Evolutionary conservation across 2,329 filamentous ascomycete genomes (phyloP).

Genomic region (Scorias spongiosa): DNA sequence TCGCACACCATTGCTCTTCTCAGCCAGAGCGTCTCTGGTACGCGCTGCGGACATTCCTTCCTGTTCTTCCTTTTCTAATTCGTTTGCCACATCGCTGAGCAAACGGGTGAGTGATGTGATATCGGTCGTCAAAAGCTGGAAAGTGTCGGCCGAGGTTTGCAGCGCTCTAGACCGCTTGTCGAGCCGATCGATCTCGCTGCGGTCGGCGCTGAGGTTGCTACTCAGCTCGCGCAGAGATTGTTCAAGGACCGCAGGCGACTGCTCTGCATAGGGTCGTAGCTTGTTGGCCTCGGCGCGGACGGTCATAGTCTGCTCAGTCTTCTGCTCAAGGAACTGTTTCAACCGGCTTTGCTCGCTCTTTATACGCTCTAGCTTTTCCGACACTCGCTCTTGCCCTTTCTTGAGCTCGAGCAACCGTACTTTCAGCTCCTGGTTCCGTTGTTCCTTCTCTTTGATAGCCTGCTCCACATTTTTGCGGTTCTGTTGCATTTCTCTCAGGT

Average conservation of each 20-base stretch:
- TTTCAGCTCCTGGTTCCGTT: constrained; percentile 76
- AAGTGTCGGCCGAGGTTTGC: constrained; percentile 84
- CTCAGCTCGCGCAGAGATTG: constrained; percentile 67
- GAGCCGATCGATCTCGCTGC: constrained; percentile 69
- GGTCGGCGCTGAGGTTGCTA: constrained; percentile 62
- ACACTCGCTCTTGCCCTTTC: constrained; percentile 67
- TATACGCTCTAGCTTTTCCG: constrained; percentile 65
- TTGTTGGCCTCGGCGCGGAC: constrained; percentile 77
- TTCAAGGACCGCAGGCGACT: constrained; percentile 74
- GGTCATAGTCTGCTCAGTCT: constrained; percentile 52
- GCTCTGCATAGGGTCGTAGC: constrained; percentile 77
- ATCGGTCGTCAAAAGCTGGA: constrained; percentile 67
- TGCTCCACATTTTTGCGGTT: constrained; percentile 69
- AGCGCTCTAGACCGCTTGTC: constrained; percentile 78
- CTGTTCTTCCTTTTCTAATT: constrained; percentile 81
- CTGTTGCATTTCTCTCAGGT: constrained; percentile 64
- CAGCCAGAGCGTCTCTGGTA: constrained; percentile 75
- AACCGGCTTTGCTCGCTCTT: constrained; percentile 67
- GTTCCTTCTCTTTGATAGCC: constrained; percentile 69
- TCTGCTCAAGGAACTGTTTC: constrained; percentile 56
- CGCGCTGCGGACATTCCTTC: constrained; percentile 64
- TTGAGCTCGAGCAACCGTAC: constrained; percentile 65
- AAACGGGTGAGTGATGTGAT: constrained; percentile 79
- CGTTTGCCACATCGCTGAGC: constrained; percentile 71
- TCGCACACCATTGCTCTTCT: constrained; percentile 74